Evolutionary conservation across 2,329 filamentous ascomycete species (phyloP), one percentile per base, ranked within the genome.

Genomic region (Penicillium sp.): DNA sequence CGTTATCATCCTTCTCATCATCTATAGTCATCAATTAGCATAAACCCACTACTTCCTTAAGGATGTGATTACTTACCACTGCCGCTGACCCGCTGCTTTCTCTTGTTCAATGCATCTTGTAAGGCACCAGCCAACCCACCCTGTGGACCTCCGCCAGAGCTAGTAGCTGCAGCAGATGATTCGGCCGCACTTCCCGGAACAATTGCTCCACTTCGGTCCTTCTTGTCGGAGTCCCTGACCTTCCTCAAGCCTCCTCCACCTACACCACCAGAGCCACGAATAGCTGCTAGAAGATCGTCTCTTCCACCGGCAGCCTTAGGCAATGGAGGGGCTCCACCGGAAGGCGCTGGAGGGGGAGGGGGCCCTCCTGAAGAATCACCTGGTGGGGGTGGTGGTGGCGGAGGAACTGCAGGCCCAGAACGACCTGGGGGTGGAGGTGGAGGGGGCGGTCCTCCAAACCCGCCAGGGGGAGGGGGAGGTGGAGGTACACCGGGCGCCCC

Each of bases 1-100:
- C 78, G 61, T 81, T 79, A 37, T 80, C 76, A 30, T 80, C 79
- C 61, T 79, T 80, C 62, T 81, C 79, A 57, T 81, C 79, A 72
- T 81, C 79, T 81, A 60, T 50, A 58, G 38, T 22, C 53, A n/a
- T 30, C 13, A n/a, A 57, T 75, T 74, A 76, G 70, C 60, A 64
- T 37, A 35, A 56, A 26, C 56, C 49, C 33, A 26, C 19, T 8
- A 5, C 1, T 45, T 33, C 24, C 24, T 33, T 38, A 7, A 35
- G 60, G 58, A 55, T 10, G 56, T 28, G 9, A 56, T 49, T 15
- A 89, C 91, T 88, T 87, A 97, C 94, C 94, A 84, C 92, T 96
- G 76, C 91, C 90, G 80, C 91, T 92, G 76, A 97, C 94, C 84
- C 96, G 97, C 78, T 92, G 88, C 83, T 97, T 97, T 77, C 94